These are phyloP conservation scores for Sporothrix mexicana DNA, from an alignment of 2,329 filamentous ascomycete species.

Conservation along the genomic window DNA sequence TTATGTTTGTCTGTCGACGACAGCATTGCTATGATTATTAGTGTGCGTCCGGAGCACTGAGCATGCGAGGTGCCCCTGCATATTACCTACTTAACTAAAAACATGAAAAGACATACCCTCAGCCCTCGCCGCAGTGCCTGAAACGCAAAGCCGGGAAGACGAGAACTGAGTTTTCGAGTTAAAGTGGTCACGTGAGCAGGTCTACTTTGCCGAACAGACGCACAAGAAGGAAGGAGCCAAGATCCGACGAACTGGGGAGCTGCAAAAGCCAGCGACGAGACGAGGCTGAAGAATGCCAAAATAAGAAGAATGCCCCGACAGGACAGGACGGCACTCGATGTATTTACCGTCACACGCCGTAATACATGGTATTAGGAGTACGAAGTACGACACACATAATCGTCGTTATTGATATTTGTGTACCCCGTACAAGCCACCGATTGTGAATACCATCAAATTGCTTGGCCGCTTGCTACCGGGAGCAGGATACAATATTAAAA, in stretches of 20 bases:
- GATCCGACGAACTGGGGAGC: no score
- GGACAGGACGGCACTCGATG: no score
- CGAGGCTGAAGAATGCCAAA: neutral
- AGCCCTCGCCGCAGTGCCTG: neutral
- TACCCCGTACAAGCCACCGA: neutral
- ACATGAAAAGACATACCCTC: neutral
- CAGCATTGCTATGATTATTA: neutral
- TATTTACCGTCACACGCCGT: no score
- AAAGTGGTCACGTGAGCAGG: conserved; percentile 15
- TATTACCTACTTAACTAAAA: neutral
- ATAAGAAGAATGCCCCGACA: neutral
- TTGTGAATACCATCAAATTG: neutral
- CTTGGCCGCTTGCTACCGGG: neutral
- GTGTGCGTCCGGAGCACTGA: neutral
- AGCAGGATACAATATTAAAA: neutral
- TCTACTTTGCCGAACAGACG: neutral
- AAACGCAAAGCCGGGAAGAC: neutral
- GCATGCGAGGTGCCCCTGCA: conserved; percentile 2
- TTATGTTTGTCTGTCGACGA: neutral
- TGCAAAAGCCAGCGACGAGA: neutral
- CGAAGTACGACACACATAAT: neutral
- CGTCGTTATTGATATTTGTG: neutral
- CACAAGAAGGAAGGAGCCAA: neutral
- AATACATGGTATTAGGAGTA: neutral
- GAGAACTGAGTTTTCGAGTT: no score